Base-by-base conservation (phyloP, 306 rosid species). In the Casuarina equisetifolia region DNA sequence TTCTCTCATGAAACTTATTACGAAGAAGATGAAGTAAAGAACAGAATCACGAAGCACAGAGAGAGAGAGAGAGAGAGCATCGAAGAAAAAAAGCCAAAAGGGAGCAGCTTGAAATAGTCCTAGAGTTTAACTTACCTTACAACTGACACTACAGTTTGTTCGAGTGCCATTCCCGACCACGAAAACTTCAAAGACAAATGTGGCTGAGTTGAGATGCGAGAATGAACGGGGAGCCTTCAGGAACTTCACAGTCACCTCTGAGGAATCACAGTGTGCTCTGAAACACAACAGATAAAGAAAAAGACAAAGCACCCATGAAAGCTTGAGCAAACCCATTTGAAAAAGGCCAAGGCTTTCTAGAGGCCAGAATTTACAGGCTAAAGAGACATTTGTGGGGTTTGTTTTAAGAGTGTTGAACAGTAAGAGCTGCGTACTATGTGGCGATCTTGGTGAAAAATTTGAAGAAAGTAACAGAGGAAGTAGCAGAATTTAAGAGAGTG, bases 191-290 rank as follows among this genome's bases (percentile, higher is more conserved):
- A 94, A 94, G 48, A 84, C 78, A 86, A 94, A 94, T 78, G 83
- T 82, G 76, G 98, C 87, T 54, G 93, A 86, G 80, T 73, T 94
- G 79, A 84, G 82, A 74, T 85, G 92, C n/a, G 97, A 94, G 81
- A 94, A 88, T 80, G 90, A 82, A 72, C 81, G 82, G 6, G 98
- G 98, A 51, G 90, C 83, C 70, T 89, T 92, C 86, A 89, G 84
- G 90, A 94, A 88, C 80, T 90, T 89, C 78, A 92, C 84, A 74
- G 80, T 72, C 70, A 86, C 67, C 74, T 80, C 85, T 53, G 91
- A 89, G 73, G 79, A 82, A 58, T 67, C 79, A 77, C 87, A 88
- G 80, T 75, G 51, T 57, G 82, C 77, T 76, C 75, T 55, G 38
- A 80, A 83, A 75, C 87, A 80, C 71, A 91, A 83, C 15, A 85